Percentiles rank a stretch among this genome's conserved stretches.
phyloP scores from a whole-genome alignment of 1,139 yeast genomes.

The Protomyces inouyei region DNA sequence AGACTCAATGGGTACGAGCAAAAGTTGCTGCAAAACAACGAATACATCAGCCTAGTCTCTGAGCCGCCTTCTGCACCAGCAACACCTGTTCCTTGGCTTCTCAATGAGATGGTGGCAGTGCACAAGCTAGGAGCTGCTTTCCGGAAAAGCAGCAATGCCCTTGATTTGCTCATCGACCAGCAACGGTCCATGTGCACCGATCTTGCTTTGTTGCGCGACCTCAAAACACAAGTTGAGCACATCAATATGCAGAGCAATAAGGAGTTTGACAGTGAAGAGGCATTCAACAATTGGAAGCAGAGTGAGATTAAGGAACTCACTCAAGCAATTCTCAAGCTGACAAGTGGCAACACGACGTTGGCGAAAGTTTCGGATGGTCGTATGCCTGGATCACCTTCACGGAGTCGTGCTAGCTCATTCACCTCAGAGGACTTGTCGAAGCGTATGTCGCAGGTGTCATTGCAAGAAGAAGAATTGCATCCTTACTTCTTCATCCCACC shows the following conservation, averaged over 20 bases:
- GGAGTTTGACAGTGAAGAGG: slow-evolving; percentile 1
- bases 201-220: background rate
- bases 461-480: background rate
- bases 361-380: background rate
- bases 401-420: background rate
- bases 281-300: slow-evolving; percentile 6
- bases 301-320: slow-evolving; percentile 4
- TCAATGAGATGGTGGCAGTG: background rate
- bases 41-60: background rate
- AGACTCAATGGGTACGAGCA: slow-evolving; percentile 16
- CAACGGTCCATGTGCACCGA: background rate
- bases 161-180: background rate
- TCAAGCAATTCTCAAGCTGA: slow-evolving; percentile 9
- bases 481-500: slow-evolving; percentile 7
- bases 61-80: background rate
- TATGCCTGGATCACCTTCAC: background rate
- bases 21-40: slow-evolving; percentile 7
- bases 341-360: slow-evolving; percentile 4
- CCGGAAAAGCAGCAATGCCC: background rate
- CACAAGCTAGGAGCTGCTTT: background rate
- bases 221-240: slow-evolving; percentile 4
- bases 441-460: background rate
- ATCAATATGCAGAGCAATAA: background rate
- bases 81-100: background rate
- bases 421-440: background rate